Conservation (phyloP, 768 basidiomycete species). For the Russula abietina region DNA sequence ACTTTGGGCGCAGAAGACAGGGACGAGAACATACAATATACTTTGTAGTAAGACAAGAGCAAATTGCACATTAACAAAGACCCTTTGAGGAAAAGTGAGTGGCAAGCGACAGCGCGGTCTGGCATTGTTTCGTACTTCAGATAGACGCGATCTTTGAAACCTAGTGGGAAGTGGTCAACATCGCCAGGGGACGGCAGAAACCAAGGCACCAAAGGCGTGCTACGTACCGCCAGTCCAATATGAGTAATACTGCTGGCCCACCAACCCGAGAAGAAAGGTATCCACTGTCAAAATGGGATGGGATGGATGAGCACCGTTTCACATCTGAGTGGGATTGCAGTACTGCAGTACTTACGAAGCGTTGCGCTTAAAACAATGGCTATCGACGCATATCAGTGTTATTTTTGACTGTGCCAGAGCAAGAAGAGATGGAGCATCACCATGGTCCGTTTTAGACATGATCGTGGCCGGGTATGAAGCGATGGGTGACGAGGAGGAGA, state of each 20-base stretch:
- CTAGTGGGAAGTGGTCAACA: neutral
- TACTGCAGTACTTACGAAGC: neutral
- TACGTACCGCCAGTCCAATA: neutral
- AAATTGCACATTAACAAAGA: conserved; percentile 4
- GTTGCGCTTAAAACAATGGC: neutral
- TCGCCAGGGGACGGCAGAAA: neutral
- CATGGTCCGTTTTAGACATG: neutral
- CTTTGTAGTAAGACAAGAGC: neutral
- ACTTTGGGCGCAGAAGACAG: neutral
- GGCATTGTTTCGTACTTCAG: neutral
- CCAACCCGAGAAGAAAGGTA: neutral
- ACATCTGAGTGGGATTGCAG: neutral
- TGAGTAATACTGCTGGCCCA: neutral
- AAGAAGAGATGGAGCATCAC: neutral
- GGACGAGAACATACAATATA: neutral
- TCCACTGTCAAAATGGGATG: conserved; percentile 6
- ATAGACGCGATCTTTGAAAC: neutral
- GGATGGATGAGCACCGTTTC: neutral
- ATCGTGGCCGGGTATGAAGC: neutral
- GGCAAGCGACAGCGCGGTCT: neutral
- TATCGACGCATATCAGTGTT: neutral
- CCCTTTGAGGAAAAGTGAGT: neutral
- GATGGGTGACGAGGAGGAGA: neutral
- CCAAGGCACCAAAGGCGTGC: too few species aligned
- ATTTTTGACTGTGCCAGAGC: neutral